Percentiles rank a stretch among this genome's conserved stretches.
Conservation (phyloP, 2,329 filamentous ascomycete genomes). For the Acrocalymma vagum region DNA sequence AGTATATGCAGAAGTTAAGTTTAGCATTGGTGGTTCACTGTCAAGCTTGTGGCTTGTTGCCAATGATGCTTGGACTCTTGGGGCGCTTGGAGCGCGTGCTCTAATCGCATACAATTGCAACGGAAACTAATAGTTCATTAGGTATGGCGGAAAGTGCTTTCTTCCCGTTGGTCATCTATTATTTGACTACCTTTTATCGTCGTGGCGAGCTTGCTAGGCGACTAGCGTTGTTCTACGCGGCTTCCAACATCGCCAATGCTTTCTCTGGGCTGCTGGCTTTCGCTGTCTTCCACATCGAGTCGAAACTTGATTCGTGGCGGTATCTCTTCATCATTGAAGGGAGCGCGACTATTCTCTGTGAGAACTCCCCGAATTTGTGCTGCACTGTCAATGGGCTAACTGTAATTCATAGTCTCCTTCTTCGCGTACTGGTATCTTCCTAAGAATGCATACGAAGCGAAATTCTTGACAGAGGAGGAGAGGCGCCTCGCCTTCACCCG, state of each 20-base stretch:
- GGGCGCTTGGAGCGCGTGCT: constrained; percentile 9
- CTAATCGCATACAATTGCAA: background rate
- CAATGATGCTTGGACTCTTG: constrained; percentile 16
- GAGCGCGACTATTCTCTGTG: constrained; percentile 63
- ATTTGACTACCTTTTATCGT: constrained; percentile 70
- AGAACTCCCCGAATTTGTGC: background rate
- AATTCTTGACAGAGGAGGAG: constrained; percentile 72
- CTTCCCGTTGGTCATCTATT: constrained; percentile 74
- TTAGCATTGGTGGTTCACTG: background rate
- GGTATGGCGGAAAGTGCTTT: constrained; percentile 72
- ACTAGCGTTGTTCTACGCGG: constrained; percentile 78
- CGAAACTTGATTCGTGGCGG: constrained; percentile 66
- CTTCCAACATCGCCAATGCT: constrained; percentile 75
- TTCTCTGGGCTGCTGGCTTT: constrained; percentile 69
- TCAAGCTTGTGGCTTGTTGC: constrained; percentile 10
- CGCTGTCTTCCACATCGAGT: constrained; percentile 66
- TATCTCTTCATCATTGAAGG: constrained; percentile 73
- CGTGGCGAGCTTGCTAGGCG: constrained; percentile 75
- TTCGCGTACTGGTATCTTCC: constrained; percentile 78
- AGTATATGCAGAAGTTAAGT: constrained; percentile 1
- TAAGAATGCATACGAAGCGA: constrained; percentile 67
- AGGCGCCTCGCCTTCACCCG: constrained; percentile 74
- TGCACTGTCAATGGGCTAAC: constrained; percentile 30
- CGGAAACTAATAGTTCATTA: constrained; percentile 19
- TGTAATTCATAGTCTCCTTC: constrained; percentile 49